A percentile compares a stretch with the other conserved stretches of the same genome.
Conservation (phyloP, 2,329 filamentous ascomycete species). For the Lecanicillium sp. region DNA sequence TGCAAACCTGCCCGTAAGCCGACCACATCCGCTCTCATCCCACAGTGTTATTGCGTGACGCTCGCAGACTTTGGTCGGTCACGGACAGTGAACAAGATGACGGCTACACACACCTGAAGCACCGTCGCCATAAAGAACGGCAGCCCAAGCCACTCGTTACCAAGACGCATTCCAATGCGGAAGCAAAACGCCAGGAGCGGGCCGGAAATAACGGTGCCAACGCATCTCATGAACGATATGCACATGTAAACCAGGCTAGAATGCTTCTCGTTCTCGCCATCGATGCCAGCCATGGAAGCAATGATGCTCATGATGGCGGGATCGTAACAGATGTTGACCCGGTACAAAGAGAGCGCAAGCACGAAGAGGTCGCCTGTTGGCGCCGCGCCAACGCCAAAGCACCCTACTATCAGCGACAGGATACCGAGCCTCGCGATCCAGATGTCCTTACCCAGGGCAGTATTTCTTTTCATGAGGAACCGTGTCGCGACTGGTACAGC, state of each 20-base stretch:
- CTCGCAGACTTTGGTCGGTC: no score
- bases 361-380: background rate
- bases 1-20: no score
- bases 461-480: background rate
- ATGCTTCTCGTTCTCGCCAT: background rate
- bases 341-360: background rate
- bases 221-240: background rate
- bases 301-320: background rate
- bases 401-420: background rate
- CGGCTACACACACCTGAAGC: background rate
- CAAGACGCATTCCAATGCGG: background rate
- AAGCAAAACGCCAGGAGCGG: background rate
- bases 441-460: background rate
- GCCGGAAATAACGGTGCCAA: background rate
- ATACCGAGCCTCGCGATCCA: background rate
- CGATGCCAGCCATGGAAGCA: background rate
- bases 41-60: no score
- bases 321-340: background rate
- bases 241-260: background rate
- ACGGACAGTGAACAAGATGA: background rate
- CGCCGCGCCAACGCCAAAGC: background rate
- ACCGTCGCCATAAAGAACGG: background rate
- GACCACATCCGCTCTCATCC: no score
- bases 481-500: background rate
- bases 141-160: background rate